Percentiles rank a stretch among this genome's conserved stretches.
Evolutionary conservation across 2,329 filamentous ascomycete genomes (phyloP).

Genomic region (Byssothecium circinans): DNA sequence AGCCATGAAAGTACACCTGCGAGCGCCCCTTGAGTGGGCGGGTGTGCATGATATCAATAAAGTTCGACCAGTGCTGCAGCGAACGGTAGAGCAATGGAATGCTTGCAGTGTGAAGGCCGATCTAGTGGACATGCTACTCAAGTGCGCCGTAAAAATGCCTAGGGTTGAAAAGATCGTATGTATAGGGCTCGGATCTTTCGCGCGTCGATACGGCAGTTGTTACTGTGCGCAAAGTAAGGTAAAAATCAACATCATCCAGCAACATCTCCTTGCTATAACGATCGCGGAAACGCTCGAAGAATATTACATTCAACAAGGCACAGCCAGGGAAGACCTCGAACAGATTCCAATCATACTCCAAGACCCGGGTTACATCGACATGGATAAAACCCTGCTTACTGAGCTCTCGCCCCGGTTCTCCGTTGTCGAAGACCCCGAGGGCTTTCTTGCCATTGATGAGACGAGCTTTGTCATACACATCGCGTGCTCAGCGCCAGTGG

Average conservation of each 20-base stretch:
- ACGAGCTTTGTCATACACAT: not conserved
- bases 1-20: no score
- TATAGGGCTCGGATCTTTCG: not conserved
- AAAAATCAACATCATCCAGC: not conserved
- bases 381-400: not conserved
- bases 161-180: not conserved
- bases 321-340: not conserved
- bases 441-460: slow-evolving; percentile 1
- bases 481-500: not conserved
- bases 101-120: no score
- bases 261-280: not conserved
- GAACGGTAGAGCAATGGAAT: no score
- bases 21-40: no score
- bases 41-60: no score
- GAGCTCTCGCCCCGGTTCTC: not conserved
- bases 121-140: not conserved
- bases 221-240: not conserved
- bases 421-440: not conserved
- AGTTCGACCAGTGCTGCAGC: no score
- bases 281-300: not conserved
- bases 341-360: slow-evolving; percentile 1
- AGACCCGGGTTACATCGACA: slow-evolving; percentile 1
- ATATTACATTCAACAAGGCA: no score
- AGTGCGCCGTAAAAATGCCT: not conserved
- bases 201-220: not conserved